phyloP scores from a whole-genome alignment of 106 monocot genomes.

The Phalaenopsis aphrodite region DNA sequence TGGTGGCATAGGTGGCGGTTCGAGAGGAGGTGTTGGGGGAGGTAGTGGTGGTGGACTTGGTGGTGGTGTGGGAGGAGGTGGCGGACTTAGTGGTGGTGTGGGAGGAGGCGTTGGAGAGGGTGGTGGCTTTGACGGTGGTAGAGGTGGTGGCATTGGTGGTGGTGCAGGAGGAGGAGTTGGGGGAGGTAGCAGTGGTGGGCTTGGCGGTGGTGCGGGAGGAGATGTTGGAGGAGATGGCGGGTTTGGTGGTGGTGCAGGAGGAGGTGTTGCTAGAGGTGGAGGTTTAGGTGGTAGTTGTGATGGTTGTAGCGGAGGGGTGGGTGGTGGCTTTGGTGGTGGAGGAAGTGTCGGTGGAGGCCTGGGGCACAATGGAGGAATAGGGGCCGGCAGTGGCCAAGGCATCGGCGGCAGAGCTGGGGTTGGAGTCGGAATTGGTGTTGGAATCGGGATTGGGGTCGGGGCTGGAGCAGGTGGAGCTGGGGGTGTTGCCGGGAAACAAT shows the following conservation, averaged over 20 bases:
- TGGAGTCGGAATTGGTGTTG: neutral
- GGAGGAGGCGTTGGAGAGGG: neutral
- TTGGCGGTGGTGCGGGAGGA: neutral
- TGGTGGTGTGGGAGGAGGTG: neutral
- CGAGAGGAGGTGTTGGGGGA: neutral
- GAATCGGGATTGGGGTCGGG: neutral
- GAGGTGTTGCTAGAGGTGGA: neutral
- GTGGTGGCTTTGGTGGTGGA: neutral
- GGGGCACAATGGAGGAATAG: neutral
- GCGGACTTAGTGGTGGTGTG: neutral
- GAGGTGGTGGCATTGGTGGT: neutral
- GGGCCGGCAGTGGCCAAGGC: neutral
- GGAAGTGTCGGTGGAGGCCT: neutral
- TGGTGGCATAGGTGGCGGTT: neutral
- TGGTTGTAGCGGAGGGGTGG: neutral
- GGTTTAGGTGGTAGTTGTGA: neutral
- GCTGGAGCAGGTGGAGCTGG: neutral
- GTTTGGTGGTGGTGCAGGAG: neutral
- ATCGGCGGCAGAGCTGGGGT: neutral
- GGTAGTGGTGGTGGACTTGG: neutral
- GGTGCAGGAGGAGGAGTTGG: neutral
- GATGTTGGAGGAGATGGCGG: neutral
- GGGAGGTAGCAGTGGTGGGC: neutral
- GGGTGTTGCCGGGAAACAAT: neutral
- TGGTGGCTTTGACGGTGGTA: neutral